Conservation (phyloP, 257 asterid genomes). For the Pogostemon cablin region DNA sequence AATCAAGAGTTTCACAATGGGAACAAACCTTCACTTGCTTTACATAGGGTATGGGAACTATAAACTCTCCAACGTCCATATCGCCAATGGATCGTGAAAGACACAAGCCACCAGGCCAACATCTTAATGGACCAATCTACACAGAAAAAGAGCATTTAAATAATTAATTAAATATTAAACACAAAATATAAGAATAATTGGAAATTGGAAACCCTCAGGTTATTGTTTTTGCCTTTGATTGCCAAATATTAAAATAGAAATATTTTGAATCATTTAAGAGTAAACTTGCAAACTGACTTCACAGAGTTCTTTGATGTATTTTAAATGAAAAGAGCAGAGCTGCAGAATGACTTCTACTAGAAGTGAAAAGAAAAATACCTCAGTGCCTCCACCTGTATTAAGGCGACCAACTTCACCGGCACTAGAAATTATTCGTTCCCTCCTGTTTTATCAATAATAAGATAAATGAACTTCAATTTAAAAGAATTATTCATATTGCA, state of each 20-base stretch:
- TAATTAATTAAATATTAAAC: slow-evolving; percentile 5
- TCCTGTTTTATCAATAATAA: slow-evolving; percentile 53
- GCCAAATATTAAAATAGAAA: not conserved
- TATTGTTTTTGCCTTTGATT: not conserved
- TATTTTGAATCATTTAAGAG: not conserved
- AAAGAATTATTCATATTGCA: not conserved
- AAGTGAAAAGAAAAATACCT: slow-evolving; percentile 51
- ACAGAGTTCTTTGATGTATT: not conserved
- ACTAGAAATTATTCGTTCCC: slow-evolving; percentile 86
- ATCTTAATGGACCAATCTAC: slow-evolving; percentile 97
- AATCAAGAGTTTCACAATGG: not conserved
- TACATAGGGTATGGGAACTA: slow-evolving; percentile 94
- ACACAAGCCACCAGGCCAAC: slow-evolving; percentile 99
- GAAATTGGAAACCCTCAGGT: not conserved
- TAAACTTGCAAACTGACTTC: not conserved
- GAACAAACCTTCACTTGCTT: slow-evolving; percentile 96
- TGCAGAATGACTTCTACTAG: not conserved
- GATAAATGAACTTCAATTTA: slow-evolving; percentile 16
- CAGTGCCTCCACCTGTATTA: slow-evolving; percentile 98
- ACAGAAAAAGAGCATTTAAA: slow-evolving; percentile 27
- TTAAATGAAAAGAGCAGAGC: no score
- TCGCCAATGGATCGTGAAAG: slow-evolving; percentile 98
- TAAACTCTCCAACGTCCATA: slow-evolving; percentile 97
- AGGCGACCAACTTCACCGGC: slow-evolving; percentile 99
- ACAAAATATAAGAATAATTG: not conserved